Evolutionary conservation across 1,284 basidiomycete species (phyloP).

Genomic region (Leccinum pachyderme): DNA sequence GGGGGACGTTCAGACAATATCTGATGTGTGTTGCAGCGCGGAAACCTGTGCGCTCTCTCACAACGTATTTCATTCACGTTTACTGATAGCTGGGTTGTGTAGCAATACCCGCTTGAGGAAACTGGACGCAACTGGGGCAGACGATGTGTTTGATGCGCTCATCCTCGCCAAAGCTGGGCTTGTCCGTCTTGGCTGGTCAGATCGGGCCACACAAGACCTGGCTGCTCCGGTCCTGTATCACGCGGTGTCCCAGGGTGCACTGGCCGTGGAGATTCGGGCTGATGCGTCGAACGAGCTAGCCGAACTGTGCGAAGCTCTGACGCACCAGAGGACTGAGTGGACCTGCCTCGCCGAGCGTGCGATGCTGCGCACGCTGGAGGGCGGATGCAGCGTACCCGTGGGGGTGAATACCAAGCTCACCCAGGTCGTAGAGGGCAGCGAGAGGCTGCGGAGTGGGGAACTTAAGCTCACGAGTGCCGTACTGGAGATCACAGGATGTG

Average conservation of each 20-base stretch:
- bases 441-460: slow-evolving; percentile 32
- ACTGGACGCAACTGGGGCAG: slow-evolving; percentile 71
- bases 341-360: slow-evolving; percentile 82
- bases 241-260: slow-evolving; percentile 93
- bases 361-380: slow-evolving; percentile 85
- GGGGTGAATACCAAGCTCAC: slow-evolving; percentile 66
- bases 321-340: slow-evolving; percentile 77
- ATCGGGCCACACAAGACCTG: slow-evolving; percentile 80
- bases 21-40: slow-evolving; percentile 48
- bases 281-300: slow-evolving; percentile 61
- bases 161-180: slow-evolving; percentile 95
- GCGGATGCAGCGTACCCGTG: slow-evolving; percentile 97
- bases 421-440: slow-evolving; percentile 17
- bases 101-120: slow-evolving; percentile 90
- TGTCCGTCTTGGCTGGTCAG: slow-evolving; percentile 75
- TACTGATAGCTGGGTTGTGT: slow-evolving; percentile 9
- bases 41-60: slow-evolving; percentile 61
- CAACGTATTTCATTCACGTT: neutral
- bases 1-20: neutral
- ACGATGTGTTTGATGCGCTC: slow-evolving; percentile 84
- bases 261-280: slow-evolving; percentile 84
- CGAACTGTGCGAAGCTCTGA: slow-evolving; percentile 64
- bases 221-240: slow-evolving; percentile 76
- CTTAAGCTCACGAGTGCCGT: slow-evolving; percentile 29
- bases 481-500: slow-evolving; percentile 73